These are phyloP conservation scores for Brassica juncea DNA, from an alignment of 345 rosid genomes.

Conservation along the genomic window DNA sequence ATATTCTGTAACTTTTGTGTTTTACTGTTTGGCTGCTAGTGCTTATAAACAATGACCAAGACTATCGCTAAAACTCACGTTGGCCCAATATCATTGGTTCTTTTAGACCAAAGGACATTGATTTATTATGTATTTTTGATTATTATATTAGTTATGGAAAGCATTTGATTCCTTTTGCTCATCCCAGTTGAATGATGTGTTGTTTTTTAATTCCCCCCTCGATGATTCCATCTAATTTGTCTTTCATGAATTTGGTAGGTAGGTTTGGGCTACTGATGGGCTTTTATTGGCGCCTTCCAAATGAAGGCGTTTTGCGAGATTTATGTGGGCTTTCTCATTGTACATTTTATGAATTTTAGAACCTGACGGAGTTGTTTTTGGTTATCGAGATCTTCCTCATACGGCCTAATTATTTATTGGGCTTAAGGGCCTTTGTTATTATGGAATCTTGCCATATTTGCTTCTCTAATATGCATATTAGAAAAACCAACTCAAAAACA, in stretches of 20 bases:
- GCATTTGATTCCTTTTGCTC: neutral
- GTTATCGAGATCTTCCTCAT: neutral
- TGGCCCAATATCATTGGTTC: slow-evolving; percentile 20
- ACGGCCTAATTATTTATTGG: neutral
- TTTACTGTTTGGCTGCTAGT: neutral
- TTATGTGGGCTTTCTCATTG: neutral
- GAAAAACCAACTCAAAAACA: neutral
- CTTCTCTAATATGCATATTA: neutral
- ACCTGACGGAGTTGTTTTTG: neutral
- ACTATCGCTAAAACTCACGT: slow-evolving; percentile 8
- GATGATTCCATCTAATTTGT: neutral
- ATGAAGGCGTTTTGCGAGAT: neutral
- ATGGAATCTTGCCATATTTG: neutral
- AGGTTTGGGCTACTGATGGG: neutral
- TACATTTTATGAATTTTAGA: neutral
- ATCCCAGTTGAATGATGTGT: neutral
- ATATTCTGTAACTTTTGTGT: neutral
- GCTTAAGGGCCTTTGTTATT: neutral
- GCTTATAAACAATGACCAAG: neutral
- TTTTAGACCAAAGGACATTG: neutral
- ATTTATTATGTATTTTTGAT: neutral
- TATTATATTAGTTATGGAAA: neutral
- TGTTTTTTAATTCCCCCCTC: neutral
- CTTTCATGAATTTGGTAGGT: neutral
- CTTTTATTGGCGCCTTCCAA: neutral